Percentiles rank a stretch among this genome's conserved stretches.
Evolutionary conservation across 208 protist genomes (phyloP).

Genomic region (Trypanosoma boissoni): DNA sequence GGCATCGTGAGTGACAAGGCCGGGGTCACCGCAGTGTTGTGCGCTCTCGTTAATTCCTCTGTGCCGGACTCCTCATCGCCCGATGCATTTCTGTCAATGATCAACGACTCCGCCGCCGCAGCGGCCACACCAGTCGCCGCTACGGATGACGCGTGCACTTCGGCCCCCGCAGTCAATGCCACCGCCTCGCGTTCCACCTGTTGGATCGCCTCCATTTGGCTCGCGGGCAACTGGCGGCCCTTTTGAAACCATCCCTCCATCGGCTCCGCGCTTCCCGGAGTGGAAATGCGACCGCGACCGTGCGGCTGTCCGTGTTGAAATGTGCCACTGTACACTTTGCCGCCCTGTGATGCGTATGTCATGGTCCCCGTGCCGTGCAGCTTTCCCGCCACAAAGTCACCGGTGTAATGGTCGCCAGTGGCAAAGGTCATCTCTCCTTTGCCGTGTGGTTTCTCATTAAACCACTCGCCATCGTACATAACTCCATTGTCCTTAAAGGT

Average conservation of each 20-base stretch:
- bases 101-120: no score
- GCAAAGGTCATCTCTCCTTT: slow-evolving; percentile 46
- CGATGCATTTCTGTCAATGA: no score
- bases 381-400: slow-evolving; percentile 40
- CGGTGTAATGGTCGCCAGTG: slow-evolving; percentile 60
- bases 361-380: slow-evolving; percentile 46
- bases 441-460: slow-evolving; percentile 46
- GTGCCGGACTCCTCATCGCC: no score
- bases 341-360: slow-evolving; percentile 27
- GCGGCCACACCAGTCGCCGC: neutral
- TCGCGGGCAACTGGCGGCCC: slow-evolving; percentile 26
- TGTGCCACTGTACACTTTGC: slow-evolving; percentile 49
- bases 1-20: slow-evolving; percentile 2
- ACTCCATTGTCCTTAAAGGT: slow-evolving; percentile 34
- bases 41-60: no score
- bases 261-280: slow-evolving; percentile 14
- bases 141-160: neutral
- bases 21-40: slow-evolving; percentile 10
- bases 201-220: slow-evolving; percentile 19
- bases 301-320: slow-evolving; percentile 58
- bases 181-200: slow-evolving; percentile 22
- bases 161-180: neutral
- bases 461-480: slow-evolving; percentile 50
- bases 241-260: slow-evolving; percentile 36
- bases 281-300: slow-evolving; percentile 37